A percentile compares a stretch with the other conserved stretches of the same genome.
Evolutionary conservation across 208 protist genomes (phyloP).

Genomic region (Acanthamoeba divionensis): DNA sequence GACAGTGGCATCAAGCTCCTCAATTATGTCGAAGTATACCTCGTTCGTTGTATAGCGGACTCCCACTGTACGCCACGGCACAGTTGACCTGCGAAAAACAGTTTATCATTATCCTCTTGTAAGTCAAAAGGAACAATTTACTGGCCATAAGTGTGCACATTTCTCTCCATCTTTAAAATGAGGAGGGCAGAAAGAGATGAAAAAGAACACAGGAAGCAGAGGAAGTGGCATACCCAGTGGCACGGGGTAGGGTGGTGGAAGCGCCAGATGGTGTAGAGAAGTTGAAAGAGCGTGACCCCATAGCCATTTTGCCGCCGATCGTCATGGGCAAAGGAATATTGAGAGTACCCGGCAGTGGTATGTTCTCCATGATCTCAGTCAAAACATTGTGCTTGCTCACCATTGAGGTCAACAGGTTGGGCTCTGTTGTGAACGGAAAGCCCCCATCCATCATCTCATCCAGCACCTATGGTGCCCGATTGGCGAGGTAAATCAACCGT

Average conservation of each 20-base stretch:
- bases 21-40: conserved; percentile 80
- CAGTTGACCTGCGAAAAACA: not conserved
- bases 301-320: not conserved
- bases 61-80: conserved; percentile 76
- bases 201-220: not conserved
- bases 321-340: not conserved
- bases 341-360: not conserved
- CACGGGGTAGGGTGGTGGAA: not conserved
- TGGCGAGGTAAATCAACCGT: not conserved
- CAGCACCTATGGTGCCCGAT: conserved; percentile 44
- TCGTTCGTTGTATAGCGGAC: conserved; percentile 81
- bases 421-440: conserved; percentile 82
- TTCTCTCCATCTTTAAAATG: too few relatives aligned
- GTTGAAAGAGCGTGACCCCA: not conserved
- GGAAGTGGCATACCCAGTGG: too few relatives aligned
- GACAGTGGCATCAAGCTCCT: conserved; percentile 75
- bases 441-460: conserved; percentile 86
- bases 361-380: not conserved
- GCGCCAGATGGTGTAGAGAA: not conserved
- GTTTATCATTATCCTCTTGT: not conserved
- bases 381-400: conserved; percentile 64
- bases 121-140: not conserved
- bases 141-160: too few relatives aligned
- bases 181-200: too few relatives aligned
- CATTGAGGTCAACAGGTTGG: conserved; percentile 80